Base-by-base conservation (phyloP, 768 basidiomycete genomes). In the Calocybe gangraenosa region DNA sequence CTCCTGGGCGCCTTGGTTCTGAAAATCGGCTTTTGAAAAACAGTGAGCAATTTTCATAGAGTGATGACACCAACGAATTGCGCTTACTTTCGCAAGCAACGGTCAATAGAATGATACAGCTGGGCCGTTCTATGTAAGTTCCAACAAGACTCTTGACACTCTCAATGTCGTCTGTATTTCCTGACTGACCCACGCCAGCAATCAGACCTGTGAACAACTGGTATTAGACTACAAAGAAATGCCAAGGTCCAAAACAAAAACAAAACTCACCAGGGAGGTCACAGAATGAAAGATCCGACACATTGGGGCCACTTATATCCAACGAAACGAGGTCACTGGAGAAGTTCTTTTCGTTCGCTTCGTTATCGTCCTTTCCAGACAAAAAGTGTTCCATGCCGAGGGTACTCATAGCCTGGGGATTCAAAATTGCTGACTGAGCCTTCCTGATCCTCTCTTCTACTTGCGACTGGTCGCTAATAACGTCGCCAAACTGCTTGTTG, bases 1-100 rank as follows among this genome's bases (percentile, higher is more conserved):
- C 14, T 74, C 66, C 46, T 83, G 79, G 0, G 87, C 87, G 0
- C 81, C 82, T 58, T 90, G 87, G 34, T 87, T 91, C 52, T 89
- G 84, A 17, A 85, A 86, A 50, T 91, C 86, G 41, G 85, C 88
- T 90, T 35, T 32, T 0, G 22, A 37, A 35, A 11, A 6, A 28
- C 25, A 28, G 6, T 28, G 11, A 28, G 11, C 11, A 22, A 10
- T 19, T n/a, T 42, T 7, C 36, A 32, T 46, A 28, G 6, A 18
- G 34, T 9, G 39, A n/a, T 13, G 20, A 17, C 37, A 19, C 41
- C 41, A n/a, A 30, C 9, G 37, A 34, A 28, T 15, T 15, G 23
- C 9, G 25, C 75, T 47, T 46, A 83, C 83, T 82, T 60, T 84
- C 82, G 52, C 82, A 84, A 0, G 85, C 74, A 0, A 80, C 73